Conservation (phyloP, 441 rosid species). For the Euphorbia schlechtendalii region DNA sequence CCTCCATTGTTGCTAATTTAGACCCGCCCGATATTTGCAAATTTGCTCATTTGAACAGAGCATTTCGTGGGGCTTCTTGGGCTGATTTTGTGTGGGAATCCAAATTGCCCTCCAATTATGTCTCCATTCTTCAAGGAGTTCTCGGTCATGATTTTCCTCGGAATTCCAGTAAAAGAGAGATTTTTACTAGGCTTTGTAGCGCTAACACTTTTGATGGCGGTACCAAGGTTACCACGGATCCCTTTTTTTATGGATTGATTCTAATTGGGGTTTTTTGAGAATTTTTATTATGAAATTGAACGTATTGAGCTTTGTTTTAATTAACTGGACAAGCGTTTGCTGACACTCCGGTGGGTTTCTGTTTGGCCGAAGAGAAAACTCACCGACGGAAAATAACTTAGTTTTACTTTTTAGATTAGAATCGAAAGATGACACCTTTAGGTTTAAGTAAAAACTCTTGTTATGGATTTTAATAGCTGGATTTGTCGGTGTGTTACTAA, state of each 20-base stretch:
- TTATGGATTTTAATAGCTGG: neutral
- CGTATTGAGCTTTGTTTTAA: too few relatives aligned
- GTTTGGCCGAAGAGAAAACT: constrained; percentile 7
- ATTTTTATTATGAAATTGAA: neutral
- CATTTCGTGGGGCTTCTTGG: constrained; percentile 67
- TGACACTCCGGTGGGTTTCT: neutral
- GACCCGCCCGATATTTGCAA: constrained; percentile 62
- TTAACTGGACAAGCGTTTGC: neutral
- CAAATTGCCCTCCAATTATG: constrained; percentile 59
- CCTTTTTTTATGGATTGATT: neutral
- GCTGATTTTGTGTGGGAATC: constrained; percentile 88
- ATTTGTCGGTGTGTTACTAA: neutral
- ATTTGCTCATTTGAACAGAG: constrained; percentile 50
- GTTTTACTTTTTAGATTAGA: neutral
- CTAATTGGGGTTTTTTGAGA: neutral
- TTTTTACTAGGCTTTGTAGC: constrained; percentile 53
- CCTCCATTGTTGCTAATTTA: constrained; percentile 47
- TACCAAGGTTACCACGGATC: constrained; percentile 44
- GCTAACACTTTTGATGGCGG: constrained; percentile 53
- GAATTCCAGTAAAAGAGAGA: constrained; percentile 57
- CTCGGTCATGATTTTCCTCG: constrained; percentile 38
- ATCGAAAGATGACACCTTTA: neutral
- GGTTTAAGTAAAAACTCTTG: neutral
- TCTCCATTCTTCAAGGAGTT: constrained; percentile 30
- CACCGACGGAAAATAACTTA: neutral